Evolutionary conservation across 768 basidiomycete genomes (phyloP), one percentile per base, ranked within the genome.

Genomic region (Termitomyces sp.): DNA sequence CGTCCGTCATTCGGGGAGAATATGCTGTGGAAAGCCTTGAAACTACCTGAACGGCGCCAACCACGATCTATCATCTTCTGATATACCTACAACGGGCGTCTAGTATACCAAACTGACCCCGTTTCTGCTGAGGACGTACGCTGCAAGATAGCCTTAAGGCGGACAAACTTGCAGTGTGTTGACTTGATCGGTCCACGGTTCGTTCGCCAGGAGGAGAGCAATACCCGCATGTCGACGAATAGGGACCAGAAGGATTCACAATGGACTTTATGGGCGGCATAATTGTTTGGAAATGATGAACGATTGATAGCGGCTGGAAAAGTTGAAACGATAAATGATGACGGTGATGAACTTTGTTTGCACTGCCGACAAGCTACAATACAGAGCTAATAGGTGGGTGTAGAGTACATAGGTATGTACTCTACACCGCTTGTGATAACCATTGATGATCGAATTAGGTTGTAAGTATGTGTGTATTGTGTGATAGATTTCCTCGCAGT

Each of bases 11-110:
- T 22, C 20, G 45, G 33, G 18, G 36, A 20, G 15, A 22, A 44
- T 12, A 20, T 33, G 24, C 20, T 36, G 18, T 9, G 24, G 40
- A 12, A 51, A 8, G 39, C 46, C 32, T 63, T 53, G 18, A 36
- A 57, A 50, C 55, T 58, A 75, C 91, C 91, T 58, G 90, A 91
- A 62, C 92, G 83, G 57, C 92, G 83, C 92, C 92, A 94, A 28
- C 92, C 91, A 20, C 87, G 81, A 73, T 93, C 87, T 64, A 93
- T 87, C 90, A 94, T 91, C 65, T 74, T 77, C 69, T 92, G 91
- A 73, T 94, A 94, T 20, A 80, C 81, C 91, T 93, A 68, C 59
- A 44, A 54, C 18, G 18, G 52, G 28, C 33, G 28, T 46, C 32
- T 12, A 54, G n/a, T 42, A 53, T 46, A 39, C 24, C 35, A 7